Conservation (phyloP, 208 protist species). For the Leishmania braziliensis region DNA sequence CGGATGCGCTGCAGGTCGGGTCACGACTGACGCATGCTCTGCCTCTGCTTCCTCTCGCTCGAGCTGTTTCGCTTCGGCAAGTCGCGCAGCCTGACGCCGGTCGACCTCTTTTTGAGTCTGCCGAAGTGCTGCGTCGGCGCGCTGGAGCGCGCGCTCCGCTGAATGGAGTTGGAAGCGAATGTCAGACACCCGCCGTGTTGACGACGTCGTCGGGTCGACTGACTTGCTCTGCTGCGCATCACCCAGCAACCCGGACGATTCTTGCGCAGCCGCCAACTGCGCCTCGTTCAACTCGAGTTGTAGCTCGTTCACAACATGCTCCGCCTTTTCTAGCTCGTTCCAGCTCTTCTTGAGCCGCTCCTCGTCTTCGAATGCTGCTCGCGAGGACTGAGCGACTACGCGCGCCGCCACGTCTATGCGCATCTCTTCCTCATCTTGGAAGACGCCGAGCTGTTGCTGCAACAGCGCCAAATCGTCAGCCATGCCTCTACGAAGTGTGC, state of each 20-base stretch:
- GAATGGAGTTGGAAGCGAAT: conserved; percentile 44
- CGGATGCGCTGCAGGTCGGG: conserved; percentile 5
- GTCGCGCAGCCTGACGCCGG: conserved; percentile 33
- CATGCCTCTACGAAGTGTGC: conserved; percentile 18
- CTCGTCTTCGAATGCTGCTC: conserved; percentile 49
- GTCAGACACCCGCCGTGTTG: conserved; percentile 17
- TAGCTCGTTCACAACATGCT: conserved; percentile 27
- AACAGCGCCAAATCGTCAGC: conserved; percentile 54
- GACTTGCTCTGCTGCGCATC: not conserved
- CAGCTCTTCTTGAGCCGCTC: conserved; percentile 41
- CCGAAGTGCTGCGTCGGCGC: conserved; percentile 35
- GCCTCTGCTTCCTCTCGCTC: conserved; percentile 14
- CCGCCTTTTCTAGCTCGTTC: conserved; percentile 38
- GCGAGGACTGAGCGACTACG: conserved; percentile 41
- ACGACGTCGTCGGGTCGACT: not conserved
- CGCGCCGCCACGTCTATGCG: conserved; percentile 54
- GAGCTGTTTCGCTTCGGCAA: conserved; percentile 31
- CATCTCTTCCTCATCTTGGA: conserved; percentile 62
- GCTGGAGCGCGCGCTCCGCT: conserved; percentile 47
- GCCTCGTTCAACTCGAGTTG: conserved; percentile 28
- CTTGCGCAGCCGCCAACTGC: conserved; percentile 13
- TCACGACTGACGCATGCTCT: conserved; percentile 1
- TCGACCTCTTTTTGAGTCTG: conserved; percentile 49
- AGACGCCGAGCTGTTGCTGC: conserved; percentile 29
- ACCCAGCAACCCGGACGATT: conserved; percentile 4